Base-by-base conservation (phyloP, 805 yeast genomes). In the Candida nonsorbophila region DNA sequence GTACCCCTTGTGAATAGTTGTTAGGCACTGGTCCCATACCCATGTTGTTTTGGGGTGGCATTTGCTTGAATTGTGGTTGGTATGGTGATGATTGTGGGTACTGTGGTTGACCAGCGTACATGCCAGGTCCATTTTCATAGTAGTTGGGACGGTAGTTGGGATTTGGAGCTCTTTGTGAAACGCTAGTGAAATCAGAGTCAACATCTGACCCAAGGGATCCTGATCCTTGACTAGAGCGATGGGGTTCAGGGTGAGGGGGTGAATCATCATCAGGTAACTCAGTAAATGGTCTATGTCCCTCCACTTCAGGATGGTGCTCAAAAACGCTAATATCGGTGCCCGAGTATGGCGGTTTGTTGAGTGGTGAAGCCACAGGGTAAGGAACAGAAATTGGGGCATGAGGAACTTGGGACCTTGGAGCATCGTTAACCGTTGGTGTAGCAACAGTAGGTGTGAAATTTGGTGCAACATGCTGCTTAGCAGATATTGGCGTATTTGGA, bases 81-180 rank as follows among this genome's bases (percentile, higher is more conserved):
- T 25, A 29, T 25, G 29, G 39, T 3, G 14, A 19, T 24, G 22
- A 18, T 17, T 20, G 8, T 32, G 34, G 18, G 22, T 29, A 14
- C 21, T 41, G 44, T 7, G 30, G 33, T 7, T 35, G 36, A 11
- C 16, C 16, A n/a, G 22, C 37, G 11, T 33, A 41, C 16, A 44
- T 42, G 22, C 40, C 37, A 28, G 41, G 29, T 33, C 49, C 24
- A 32, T 36, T 30, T 44, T 45, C 50, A 20, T 32, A 17, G 14
- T 26, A 36, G 17, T 31, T 39, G 10, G 27, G 42, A 59, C 65
- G 28, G 41, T 73, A 77, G 16, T 61, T 55, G 11, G 82, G 84
- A 44, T 82, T 82, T 10, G 76, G 67, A 16, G 79, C 87, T 49
- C 90, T 64, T 53, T 82, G 90, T 6, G 88, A 79, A 2, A 83